phyloP scores from a whole-genome alignment of 176 grass and related monocot species.

The Juncus effusus region DNA sequence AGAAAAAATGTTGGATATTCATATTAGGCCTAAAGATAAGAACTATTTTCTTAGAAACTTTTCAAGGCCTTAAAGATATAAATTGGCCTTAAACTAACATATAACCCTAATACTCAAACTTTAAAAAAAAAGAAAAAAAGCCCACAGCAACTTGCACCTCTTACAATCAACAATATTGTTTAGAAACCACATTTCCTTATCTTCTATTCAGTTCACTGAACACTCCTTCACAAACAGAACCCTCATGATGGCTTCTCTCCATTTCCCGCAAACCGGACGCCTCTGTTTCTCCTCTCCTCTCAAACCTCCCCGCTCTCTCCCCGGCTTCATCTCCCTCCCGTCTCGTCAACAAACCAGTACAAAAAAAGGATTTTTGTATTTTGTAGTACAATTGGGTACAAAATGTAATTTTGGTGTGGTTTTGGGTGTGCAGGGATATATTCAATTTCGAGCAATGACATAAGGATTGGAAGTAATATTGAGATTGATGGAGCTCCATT shows the following conservation, averaged over 20 bases:
- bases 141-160: no score
- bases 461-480: slow-evolving; percentile 71
- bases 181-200: no score
- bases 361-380: neutral
- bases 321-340: slow-evolving; percentile 15
- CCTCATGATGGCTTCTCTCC: slow-evolving; percentile 42
- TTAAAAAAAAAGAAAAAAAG: no score
- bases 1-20: no score
- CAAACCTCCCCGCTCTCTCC: slow-evolving; percentile 4
- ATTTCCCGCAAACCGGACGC: slow-evolving; percentile 33
- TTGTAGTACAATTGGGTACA: neutral
- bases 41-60: no score
- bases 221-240: no score
- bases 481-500: slow-evolving; percentile 86
- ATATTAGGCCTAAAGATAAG: no score
- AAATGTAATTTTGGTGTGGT: neutral
- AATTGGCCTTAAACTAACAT: no score
- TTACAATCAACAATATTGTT: no score
- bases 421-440: slow-evolving; percentile 51
- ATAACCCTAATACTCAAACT: no score
- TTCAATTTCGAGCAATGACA: slow-evolving; percentile 85
- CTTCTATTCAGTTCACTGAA: no score
- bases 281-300: slow-evolving; percentile 13
- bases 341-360: slow-evolving; percentile 12
- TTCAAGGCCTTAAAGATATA: no score